These are phyloP conservation scores for Musa schizocarpa DNA, from an alignment of 176 grass and related monocot genomes.

Conservation along the genomic window DNA sequence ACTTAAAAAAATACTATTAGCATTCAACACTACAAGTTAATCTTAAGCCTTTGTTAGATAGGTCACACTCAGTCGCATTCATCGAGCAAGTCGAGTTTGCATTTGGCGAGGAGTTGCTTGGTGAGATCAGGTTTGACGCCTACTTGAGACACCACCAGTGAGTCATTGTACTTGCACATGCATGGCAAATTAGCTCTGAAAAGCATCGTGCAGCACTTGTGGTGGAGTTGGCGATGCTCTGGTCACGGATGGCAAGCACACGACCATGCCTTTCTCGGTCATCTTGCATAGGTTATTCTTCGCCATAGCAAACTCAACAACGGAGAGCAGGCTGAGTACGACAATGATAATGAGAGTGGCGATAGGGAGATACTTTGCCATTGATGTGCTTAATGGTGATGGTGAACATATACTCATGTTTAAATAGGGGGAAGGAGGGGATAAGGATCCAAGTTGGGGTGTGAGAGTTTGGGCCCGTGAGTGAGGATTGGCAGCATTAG, in stretches of 20 bases:
- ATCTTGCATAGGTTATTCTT: background rate
- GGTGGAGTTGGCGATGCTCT: background rate
- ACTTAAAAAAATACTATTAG: no score
- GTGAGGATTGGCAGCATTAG: no score
- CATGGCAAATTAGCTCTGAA: conserved; percentile 13
- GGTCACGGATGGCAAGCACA: background rate
- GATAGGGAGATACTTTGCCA: background rate
- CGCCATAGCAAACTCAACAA: background rate
- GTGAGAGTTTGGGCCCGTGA: no score
- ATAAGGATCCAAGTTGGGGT: no score
- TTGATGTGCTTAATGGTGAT: no score
- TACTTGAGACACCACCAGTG: background rate
- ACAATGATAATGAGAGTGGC: background rate
- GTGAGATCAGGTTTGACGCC: conserved; percentile 8
- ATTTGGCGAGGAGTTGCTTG: conserved; percentile 1
- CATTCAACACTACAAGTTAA: no score
- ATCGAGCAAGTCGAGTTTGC: conserved; percentile 9
- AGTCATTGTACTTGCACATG: conserved; percentile 27
- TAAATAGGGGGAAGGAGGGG: no score
- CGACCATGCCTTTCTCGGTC: background rate
- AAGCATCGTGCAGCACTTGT: conserved; percentile 12
- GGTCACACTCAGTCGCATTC: background rate
- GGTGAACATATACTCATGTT: no score
- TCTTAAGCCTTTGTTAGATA: no score
- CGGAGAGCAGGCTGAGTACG: background rate